A percentile compares a stretch with the other conserved stretches of the same genome.
phyloP scores from a whole-genome alignment of 192 early-diverging fungal species.

The Cetraspora pellucida region DNA sequence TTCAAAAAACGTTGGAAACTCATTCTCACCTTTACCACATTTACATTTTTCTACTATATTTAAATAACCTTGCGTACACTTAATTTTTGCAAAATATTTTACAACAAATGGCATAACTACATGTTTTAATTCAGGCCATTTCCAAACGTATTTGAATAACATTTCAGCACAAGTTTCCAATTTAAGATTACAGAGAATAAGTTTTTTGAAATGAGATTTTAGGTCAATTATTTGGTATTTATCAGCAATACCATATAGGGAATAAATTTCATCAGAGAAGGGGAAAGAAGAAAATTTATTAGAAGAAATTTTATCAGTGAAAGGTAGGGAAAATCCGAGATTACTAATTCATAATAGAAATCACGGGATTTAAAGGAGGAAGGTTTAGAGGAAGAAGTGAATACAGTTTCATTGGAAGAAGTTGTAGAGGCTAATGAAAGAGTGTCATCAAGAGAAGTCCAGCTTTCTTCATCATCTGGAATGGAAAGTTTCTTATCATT shows the following conservation, averaged over 20 bases:
- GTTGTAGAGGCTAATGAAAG: too few relatives aligned
- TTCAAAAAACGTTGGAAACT: conserved; percentile 2
- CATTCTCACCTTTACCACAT: background rate
- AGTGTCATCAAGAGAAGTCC: too few relatives aligned
- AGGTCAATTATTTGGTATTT: conserved; percentile 12
- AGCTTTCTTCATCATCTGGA: too few relatives aligned
- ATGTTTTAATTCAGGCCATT: conserved; percentile 25
- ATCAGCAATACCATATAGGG: conserved; percentile 4
- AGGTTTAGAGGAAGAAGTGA: too few relatives aligned
- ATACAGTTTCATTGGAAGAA: too few relatives aligned
- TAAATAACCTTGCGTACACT: background rate
- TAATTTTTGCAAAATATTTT: conserved; percentile 8
- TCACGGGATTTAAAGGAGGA: too few relatives aligned
- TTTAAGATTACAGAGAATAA: background rate
- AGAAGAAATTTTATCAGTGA: background rate
- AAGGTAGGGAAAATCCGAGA: background rate
- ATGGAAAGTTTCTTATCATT: too few relatives aligned
- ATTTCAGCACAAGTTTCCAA: conserved; percentile 12
- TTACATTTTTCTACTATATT: background rate
- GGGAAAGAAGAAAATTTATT: too few relatives aligned
- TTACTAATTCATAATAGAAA: background rate
- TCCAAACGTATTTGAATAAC: conserved; percentile 12
- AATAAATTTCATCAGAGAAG: background rate
- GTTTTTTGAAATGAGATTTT: background rate
- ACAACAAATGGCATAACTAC: background rate